Evolutionary conservation across 1,284 basidiomycete species (phyloP), one percentile per base, ranked within the genome.

Genomic region (Waitea zeae): DNA sequence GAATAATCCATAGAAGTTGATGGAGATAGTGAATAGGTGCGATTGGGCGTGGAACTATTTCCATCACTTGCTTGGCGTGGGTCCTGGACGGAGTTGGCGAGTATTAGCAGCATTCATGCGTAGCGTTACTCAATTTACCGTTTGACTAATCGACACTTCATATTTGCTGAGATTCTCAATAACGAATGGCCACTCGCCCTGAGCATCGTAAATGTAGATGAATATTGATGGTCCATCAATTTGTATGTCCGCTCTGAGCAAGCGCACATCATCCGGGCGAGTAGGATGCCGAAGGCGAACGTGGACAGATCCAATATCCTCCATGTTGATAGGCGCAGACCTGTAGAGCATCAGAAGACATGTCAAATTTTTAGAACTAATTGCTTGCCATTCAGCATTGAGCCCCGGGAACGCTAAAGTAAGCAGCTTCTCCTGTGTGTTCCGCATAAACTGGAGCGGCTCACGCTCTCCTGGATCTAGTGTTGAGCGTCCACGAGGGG

Each of bases 141-240:
- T 70, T 56, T 98, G 93, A 44, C 64, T 74, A 43, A 96, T 69
- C 5, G 61, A 59, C 46, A 95, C 61, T 0, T 62, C 50, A 39
- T 79, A 65, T 43, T 84, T 78, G 39, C 84, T 93, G 36, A 83
- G 75, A 46, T 99, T 99, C 49, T 92, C 84, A 36, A 99, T 70
- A 34, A 67, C 63, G 53, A 93, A 90, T 1, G 95, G 93, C 88
- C 90, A 97, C 1, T 66, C 66, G 30, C 76, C 75, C 6, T 59
- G 62, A 31, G 88, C 81, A 33, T 61, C 53, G 17, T 67, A 64
- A 39, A 98, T 58, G 38, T 71, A 70, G 24, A 97, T 61, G 54
- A 95, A 97, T 38, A 99, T 87, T 2, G 80, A 87, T 1, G 95
- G 77, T 0, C 84, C 86, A 33, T 88, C 76, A 29, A 97, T 68